These are phyloP conservation scores for Salix brachista DNA, from an alignment of 345 rosid genomes.

Conservation along the genomic window DNA sequence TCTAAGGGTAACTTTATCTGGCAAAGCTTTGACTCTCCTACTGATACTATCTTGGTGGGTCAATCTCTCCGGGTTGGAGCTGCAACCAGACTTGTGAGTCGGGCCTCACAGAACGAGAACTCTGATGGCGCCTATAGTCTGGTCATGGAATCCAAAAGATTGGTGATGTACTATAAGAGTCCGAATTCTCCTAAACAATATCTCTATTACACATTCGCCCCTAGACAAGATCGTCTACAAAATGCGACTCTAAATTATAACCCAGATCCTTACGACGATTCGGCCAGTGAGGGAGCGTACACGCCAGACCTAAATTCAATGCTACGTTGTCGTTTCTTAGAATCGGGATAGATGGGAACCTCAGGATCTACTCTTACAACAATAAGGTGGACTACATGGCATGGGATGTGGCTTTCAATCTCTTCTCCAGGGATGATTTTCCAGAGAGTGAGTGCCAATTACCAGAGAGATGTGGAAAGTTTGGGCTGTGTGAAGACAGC, in stretches of 20 bases:
- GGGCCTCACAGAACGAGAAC: background rate
- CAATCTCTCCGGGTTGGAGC: background rate
- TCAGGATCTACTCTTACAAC: background rate
- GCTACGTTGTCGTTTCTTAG: no score
- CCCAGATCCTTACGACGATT: no score
- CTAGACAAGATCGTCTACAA: no score
- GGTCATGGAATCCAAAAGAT: background rate
- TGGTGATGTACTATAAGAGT: background rate
- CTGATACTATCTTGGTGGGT: background rate
- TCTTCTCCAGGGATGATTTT: conserved; percentile 21
- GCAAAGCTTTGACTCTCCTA: conserved; percentile 5
- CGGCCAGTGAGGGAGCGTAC: no score
- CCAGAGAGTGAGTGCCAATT: conserved; percentile 32
- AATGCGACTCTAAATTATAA: no score
- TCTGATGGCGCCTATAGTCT: background rate
- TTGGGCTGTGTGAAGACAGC: conserved; percentile 29
- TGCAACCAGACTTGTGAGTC: background rate
- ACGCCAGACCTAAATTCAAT: no score
- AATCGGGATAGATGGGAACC: background rate
- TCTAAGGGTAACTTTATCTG: background rate
- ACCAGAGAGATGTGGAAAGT: conserved; percentile 28
- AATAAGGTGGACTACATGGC: conserved; percentile 11
- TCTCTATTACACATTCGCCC: no score
- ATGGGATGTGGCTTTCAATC: conserved; percentile 40
- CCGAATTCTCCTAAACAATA: background rate